A percentile compares a stretch with the other conserved stretches of the same genome.
phyloP scores from a whole-genome alignment of 2,329 filamentous ascomycete genomes.

The Colletotrichum sp. region DNA sequence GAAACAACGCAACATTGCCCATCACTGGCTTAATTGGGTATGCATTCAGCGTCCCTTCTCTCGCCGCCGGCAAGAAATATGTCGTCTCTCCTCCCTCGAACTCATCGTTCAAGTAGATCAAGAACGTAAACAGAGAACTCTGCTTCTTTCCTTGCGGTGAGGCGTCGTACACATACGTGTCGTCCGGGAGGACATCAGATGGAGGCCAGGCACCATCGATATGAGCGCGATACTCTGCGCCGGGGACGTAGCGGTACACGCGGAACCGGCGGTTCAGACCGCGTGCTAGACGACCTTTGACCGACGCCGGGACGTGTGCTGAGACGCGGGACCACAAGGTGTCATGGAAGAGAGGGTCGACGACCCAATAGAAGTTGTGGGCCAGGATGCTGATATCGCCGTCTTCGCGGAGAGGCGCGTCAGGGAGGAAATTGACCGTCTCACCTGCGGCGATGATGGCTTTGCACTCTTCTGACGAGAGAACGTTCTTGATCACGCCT shows the following conservation, averaged over 20 bases:
- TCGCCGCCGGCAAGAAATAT: conserved; percentile 69
- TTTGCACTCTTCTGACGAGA: conserved; percentile 66
- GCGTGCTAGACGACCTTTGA: conserved; percentile 62
- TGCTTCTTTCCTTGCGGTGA: conserved; percentile 65
- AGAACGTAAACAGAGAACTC: conserved; percentile 72
- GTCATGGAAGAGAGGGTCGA: conserved; percentile 67
- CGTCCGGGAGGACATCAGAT: conserved; percentile 63
- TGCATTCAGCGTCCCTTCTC: conserved; percentile 71
- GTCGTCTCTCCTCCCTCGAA: conserved; percentile 76
- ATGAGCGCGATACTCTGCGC: conserved; percentile 74
- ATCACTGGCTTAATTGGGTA: conserved; percentile 73
- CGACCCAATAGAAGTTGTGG: conserved; percentile 78
- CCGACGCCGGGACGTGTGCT: conserved; percentile 58
- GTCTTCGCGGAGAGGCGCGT: conserved; percentile 70
- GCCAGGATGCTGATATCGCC: conserved; percentile 69
- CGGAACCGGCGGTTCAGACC: conserved; percentile 74
- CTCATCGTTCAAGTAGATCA: conserved; percentile 74
- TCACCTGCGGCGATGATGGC: conserved; percentile 72
- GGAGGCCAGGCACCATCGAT: conserved; percentile 78
- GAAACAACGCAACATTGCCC: conserved; percentile 72
- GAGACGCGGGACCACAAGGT: conserved; percentile 67
- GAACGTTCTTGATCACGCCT: conserved; percentile 62
- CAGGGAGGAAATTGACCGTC: conserved; percentile 68
- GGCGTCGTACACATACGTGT: conserved; percentile 69
- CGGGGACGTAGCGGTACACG: conserved; percentile 75